These are phyloP conservation scores for Dactylellina haptotyla DNA, from an alignment of 2,329 filamentous ascomycete species.

Conservation along the genomic window DNA sequence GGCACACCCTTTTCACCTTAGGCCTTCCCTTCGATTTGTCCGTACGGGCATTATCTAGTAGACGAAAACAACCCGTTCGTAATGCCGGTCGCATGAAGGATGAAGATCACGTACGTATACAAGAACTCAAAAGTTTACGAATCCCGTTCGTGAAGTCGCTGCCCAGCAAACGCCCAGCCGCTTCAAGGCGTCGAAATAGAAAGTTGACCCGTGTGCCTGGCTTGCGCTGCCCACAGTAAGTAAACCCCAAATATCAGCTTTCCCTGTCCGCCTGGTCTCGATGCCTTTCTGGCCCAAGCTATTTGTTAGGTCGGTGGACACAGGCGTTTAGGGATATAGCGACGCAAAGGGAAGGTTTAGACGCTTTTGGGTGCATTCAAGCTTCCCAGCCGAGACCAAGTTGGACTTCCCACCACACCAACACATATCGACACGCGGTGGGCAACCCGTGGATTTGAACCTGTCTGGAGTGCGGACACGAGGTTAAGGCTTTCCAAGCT, in stretches of 20 bases:
- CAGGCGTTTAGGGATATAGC: no score
- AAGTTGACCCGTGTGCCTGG: background rate
- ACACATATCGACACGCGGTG: background rate
- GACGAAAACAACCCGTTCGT: background rate
- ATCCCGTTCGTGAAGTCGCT: background rate
- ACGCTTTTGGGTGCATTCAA: background rate
- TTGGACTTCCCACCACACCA: background rate
- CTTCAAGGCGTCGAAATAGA: background rate
- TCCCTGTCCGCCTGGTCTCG: no score
- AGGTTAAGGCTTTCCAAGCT: background rate
- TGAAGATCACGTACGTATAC: background rate
- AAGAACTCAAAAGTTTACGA: background rate
- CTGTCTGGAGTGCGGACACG: background rate
- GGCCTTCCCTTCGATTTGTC: background rate
- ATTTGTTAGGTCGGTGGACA: no score
- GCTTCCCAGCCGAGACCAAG: background rate
- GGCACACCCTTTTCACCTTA: background rate
- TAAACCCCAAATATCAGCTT: background rate
- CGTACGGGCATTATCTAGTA: background rate
- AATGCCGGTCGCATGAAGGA: background rate
- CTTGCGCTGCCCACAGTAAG: background rate
- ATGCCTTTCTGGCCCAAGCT: no score
- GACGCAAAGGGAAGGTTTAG: conserved; percentile 10
- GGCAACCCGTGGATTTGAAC: background rate
- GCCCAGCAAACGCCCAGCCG: background rate